Evolutionary conservation across 2,329 filamentous ascomycete species (phyloP).

Genomic region (Hawksworthiomyces lignivorus): DNA sequence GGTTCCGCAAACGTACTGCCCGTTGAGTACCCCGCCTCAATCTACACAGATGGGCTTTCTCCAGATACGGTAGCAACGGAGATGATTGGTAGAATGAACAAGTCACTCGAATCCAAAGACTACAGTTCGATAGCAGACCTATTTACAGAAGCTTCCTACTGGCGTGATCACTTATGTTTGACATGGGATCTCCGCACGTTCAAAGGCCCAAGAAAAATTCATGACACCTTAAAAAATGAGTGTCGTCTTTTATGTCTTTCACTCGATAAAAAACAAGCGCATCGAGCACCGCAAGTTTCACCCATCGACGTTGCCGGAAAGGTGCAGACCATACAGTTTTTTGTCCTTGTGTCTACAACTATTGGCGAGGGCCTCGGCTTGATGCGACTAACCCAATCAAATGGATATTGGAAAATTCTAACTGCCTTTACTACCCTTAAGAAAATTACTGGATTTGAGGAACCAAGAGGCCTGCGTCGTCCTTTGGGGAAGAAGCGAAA

Average conservation of each 20-base stretch:
- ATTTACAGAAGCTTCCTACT: slow-evolving; percentile 44
- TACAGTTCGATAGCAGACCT: slow-evolving; percentile 26
- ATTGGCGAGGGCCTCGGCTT: slow-evolving; percentile 50
- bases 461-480: slow-evolving; percentile 37
- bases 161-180: slow-evolving; percentile 51
- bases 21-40: slow-evolving; percentile 32
- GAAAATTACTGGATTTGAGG: slow-evolving; percentile 46
- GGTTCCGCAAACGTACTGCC: slow-evolving; percentile 48
- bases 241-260: slow-evolving; percentile 33
- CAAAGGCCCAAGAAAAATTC: slow-evolving; percentile 33
- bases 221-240: slow-evolving; percentile 29
- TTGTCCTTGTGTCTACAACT: slow-evolving; percentile 44
- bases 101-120: slow-evolving; percentile 28
- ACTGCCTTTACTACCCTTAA: slow-evolving; percentile 54
- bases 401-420: slow-evolving; percentile 62
- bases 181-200: slow-evolving; percentile 49
- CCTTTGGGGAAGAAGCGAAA: slow-evolving; percentile 51
- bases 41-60: slow-evolving; percentile 23
- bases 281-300: slow-evolving; percentile 34
- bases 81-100: slow-evolving; percentile 33
- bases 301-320: slow-evolving; percentile 42
- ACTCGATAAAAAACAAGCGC: slow-evolving; percentile 36
- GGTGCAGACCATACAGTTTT: slow-evolving; percentile 48
- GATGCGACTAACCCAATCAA: slow-evolving; percentile 39
- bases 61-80: slow-evolving; percentile 29